A percentile compares a stretch with the other conserved stretches of the same genome.
Conservation (phyloP, 495 filamentous ascomycete species). For the Annulohypoxylon nitens region DNA sequence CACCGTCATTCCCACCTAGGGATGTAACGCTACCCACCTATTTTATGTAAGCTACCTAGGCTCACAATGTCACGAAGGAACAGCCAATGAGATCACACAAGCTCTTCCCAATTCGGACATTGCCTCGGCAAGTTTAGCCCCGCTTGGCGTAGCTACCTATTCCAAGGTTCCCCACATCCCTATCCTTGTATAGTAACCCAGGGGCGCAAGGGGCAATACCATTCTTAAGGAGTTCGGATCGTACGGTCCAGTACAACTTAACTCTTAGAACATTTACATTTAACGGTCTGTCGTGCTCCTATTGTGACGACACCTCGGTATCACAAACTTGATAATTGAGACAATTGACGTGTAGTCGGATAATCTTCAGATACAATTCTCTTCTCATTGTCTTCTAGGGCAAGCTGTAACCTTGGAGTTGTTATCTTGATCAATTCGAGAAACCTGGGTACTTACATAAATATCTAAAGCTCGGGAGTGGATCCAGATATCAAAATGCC, state of each 20-base stretch:
- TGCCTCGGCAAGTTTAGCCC: conserved; percentile 38
- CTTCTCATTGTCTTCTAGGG: background rate
- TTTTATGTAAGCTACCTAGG: background rate
- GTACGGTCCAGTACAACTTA: conserved; percentile 5
- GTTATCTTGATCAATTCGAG: background rate
- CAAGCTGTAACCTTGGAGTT: background rate
- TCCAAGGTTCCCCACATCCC: conserved; percentile 24
- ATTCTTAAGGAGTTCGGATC: conserved; percentile 13
- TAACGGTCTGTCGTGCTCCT: background rate
- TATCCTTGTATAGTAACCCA: background rate
- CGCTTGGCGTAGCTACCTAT: conserved; percentile 9
- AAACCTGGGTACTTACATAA: no score
- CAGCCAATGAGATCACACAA: background rate
- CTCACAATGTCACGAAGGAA: background rate
- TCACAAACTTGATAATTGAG: background rate
- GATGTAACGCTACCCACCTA: background rate
- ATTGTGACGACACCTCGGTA: background rate
- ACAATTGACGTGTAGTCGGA: background rate
- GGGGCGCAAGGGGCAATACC: background rate
- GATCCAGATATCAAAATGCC: conserved; percentile 53
- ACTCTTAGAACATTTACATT: background rate
- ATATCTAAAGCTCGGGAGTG: background rate
- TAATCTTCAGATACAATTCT: background rate
- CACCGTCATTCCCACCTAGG: background rate
- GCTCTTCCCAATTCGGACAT: conserved; percentile 26